Conservation (phyloP, 2,329 filamentous ascomycete genomes). For the Sphaerulina musiva region DNA sequence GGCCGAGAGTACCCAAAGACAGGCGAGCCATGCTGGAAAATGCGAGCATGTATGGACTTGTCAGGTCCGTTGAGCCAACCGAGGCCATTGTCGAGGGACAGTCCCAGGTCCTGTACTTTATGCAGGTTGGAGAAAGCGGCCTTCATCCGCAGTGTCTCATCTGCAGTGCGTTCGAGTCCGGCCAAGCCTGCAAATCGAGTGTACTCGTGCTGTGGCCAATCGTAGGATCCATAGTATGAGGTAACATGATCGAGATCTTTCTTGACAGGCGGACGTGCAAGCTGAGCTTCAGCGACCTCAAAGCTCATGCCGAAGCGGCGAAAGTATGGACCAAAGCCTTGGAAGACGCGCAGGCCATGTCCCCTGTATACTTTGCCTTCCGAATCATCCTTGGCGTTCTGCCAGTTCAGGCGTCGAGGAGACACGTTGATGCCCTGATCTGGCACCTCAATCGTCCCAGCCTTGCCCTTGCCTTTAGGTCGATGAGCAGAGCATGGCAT, state of each 20-base stretch:
- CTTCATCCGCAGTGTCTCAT: constrained; percentile 57
- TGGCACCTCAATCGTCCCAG: constrained; percentile 18
- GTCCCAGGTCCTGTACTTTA: constrained; percentile 55
- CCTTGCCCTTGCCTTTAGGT: constrained; percentile 16
- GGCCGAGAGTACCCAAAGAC: constrained; percentile 41
- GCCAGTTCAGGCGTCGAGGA: constrained; percentile 34
- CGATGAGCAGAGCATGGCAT: background rate
- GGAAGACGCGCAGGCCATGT: constrained; percentile 56
- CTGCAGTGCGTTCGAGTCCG: constrained; percentile 56
- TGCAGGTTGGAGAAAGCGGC: constrained; percentile 52
- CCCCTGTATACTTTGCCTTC: constrained; percentile 46
- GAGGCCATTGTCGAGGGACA: constrained; percentile 61
- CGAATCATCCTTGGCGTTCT: constrained; percentile 34
- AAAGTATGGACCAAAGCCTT: constrained; percentile 56
- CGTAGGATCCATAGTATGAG: constrained; percentile 59
- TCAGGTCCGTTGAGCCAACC: constrained; percentile 62
- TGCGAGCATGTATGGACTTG: constrained; percentile 44
- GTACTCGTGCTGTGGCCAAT: constrained; percentile 57
- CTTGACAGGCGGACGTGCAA: constrained; percentile 51
- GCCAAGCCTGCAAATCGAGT: constrained; percentile 54
- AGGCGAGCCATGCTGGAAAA: constrained; percentile 39
- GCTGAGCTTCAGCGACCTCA: constrained; percentile 53
- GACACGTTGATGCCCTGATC: constrained; percentile 18
- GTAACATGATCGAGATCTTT: constrained; percentile 48
- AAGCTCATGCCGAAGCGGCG: constrained; percentile 60